Percentiles rank a stretch among this genome's conserved stretches.
Evolutionary conservation across 2,329 filamentous ascomycete genomes (phyloP).

Genomic region (Endothia cerciana): DNA sequence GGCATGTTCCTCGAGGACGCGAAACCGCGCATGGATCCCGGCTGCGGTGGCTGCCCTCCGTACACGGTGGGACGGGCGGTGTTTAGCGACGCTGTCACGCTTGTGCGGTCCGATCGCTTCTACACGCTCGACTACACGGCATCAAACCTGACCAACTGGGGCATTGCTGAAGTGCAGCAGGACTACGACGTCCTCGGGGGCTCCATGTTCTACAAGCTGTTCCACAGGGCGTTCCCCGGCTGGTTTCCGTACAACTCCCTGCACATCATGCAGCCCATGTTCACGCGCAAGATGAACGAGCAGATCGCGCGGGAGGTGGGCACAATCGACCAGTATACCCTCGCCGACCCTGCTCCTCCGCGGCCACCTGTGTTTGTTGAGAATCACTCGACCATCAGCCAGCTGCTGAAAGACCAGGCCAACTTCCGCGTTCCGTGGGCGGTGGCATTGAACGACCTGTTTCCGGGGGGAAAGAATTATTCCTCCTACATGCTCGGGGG

Average conservation of each 20-base stretch:
- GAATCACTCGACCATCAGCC: conserved; percentile 10
- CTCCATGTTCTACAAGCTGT: conserved; percentile 50
- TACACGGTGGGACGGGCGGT: conserved; percentile 60
- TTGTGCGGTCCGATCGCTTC: conserved; percentile 64
- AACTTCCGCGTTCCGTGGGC: conserved; percentile 43
- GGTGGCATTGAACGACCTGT: conserved; percentile 37
- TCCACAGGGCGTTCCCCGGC: conserved; percentile 49
- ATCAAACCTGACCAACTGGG: conserved; percentile 48
- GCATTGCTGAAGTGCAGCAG: conserved; percentile 45
- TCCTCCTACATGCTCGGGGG: conserved; percentile 46
- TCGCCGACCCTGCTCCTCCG: conserved; percentile 43
- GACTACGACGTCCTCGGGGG: conserved; percentile 46
- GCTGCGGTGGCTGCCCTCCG: conserved; percentile 55
- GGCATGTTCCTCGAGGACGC: conserved; percentile 66
- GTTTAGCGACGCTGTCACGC: conserved; percentile 61
- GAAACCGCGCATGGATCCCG: conserved; percentile 55
- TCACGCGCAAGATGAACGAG: conserved; percentile 46
- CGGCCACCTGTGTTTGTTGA: conserved; percentile 33
- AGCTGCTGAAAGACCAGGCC: conserved; percentile 34
- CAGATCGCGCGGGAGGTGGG: conserved; percentile 45
- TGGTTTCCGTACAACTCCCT: conserved; percentile 47
- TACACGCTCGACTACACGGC: conserved; percentile 55
- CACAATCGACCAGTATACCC: conserved; percentile 40
- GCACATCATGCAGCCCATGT: conserved; percentile 51
- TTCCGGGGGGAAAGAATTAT: conserved; percentile 43